Percentiles rank a stretch among this genome's conserved stretches.
These are phyloP conservation scores for Fraxinus sp. DNA, from an alignment of 305 asterid genomes.

Conservation along the genomic window DNA sequence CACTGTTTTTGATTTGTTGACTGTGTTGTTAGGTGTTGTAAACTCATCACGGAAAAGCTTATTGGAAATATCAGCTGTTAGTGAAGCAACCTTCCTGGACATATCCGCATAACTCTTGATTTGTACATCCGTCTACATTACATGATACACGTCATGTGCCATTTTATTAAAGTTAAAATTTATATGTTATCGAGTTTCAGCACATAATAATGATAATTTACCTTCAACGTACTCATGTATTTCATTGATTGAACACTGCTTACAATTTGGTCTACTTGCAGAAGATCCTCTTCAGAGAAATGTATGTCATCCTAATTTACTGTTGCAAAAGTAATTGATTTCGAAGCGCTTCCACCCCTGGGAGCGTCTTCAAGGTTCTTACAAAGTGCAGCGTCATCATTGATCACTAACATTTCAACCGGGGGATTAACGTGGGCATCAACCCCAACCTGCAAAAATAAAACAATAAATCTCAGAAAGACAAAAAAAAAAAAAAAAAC, in stretches of 20 bases:
- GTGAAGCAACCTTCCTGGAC: background rate
- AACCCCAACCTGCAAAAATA: background rate
- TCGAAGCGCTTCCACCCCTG: background rate
- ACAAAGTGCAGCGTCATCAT: background rate
- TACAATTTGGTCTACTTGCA: background rate
- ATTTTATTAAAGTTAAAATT: too few species aligned
- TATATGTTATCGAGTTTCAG: background rate
- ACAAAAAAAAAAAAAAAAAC: too few species aligned
- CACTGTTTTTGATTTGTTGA: background rate
- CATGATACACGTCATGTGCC: background rate
- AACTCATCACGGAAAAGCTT: background rate
- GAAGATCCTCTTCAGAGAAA: background rate
- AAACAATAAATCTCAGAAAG: too few species aligned
- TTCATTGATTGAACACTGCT: background rate
- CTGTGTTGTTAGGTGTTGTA: background rate
- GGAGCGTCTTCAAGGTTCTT: background rate
- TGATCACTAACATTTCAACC: background rate
- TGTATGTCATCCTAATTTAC: background rate
- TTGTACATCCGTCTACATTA: too few species aligned
- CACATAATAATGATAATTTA: background rate
- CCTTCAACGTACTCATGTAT: background rate
- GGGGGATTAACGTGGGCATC: background rate
- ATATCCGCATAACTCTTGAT: background rate
- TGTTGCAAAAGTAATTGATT: background rate
- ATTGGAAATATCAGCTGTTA: too few species aligned